Base-by-base conservation (phyloP, 345 rosid species). In the Isatis tinctoria region DNA sequence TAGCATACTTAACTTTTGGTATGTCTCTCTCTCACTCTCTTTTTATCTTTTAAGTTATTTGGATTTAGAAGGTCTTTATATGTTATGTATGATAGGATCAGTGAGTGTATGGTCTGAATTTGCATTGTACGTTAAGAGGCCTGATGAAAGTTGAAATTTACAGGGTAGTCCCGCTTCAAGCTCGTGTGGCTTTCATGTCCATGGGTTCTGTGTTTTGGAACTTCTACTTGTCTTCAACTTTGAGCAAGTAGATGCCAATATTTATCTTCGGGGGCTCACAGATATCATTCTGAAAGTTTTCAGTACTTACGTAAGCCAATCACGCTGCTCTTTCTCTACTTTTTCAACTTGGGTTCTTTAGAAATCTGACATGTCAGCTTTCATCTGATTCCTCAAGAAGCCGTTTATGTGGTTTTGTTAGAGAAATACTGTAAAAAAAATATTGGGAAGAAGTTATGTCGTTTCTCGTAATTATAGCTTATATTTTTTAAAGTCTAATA, bases 101-200 rank as follows among this genome's bases (percentile, higher is more conserved):
- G 12, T 53, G 17, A 28, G 36, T n/a, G 43, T 53, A n/a, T 12
- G 16, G 20, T 61, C 40, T 61, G 70, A 36, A 26, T 63, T 64
- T 47, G 8, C 63, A 60, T 30, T 41, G 27, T 49, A 36, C 3
- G 9, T 56, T 65, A n/a, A 30, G 60, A 37, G 62, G 6, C 60
- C 60, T 75, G 62, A 67, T 59, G 9, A 45, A 60, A 51, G 14
- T 51, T 47, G 65, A 53, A 28, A 72, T 76, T 74, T 74, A 79
- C 81, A 94, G 98, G 96, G 82, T 87, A 67, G 82, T 91, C 33
- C 97, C 97, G 59, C 96, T 94, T 82, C 97, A 91, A 75, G 89
- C 96, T 39, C 98, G 93, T 16, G 96, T 94, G 39, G 98, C 95
- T 63, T 94, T 91, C 86, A 89, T 94, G 98, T 94, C 95, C 49